Percentiles rank a stretch among this genome's conserved stretches.
These are phyloP conservation scores for Cenococcum geophilum DNA, from an alignment of 495 filamentous ascomycete genomes.

Conservation along the genomic window DNA sequence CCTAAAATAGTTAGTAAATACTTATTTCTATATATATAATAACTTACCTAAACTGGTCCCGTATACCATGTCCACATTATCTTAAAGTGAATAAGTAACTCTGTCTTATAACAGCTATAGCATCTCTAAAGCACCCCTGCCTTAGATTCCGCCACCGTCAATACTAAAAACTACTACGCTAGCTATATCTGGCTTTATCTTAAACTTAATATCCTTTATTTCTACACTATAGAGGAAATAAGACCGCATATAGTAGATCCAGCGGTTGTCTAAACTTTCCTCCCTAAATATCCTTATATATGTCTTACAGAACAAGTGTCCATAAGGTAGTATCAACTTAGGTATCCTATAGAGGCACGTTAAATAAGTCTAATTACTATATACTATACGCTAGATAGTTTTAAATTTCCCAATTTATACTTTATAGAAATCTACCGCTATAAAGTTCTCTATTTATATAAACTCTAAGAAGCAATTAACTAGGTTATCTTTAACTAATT, in stretches of 20 bases:
- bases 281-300: slow-evolving; percentile 3
- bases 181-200: slow-evolving; percentile 3
- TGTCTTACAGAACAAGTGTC: not conserved
- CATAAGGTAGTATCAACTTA: not conserved
- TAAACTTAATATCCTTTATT: not conserved
- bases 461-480: not conserved
- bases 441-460: not conserved
- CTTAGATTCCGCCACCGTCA: slow-evolving; percentile 4
- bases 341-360: not conserved
- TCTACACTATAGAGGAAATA: slow-evolving; percentile 2
- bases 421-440: not conserved
- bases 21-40: not conserved
- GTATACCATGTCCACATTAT: not conserved
- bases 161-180: slow-evolving; percentile 1
- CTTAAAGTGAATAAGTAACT: slow-evolving; percentile 2
- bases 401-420: not conserved
- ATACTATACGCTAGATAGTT: not conserved
- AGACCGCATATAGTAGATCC: not conserved
- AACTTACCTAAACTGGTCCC: slow-evolving; percentile 3
- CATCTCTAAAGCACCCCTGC: not conserved
- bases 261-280: not conserved
- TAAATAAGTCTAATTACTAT: slow-evolving; percentile 2
- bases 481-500: slow-evolving; percentile 5
- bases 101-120: slow-evolving; percentile 4
- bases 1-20: slow-evolving; percentile 5